Conservation (phyloP, 2,329 filamentous ascomycete species). For the Tolypocladium sp. region DNA sequence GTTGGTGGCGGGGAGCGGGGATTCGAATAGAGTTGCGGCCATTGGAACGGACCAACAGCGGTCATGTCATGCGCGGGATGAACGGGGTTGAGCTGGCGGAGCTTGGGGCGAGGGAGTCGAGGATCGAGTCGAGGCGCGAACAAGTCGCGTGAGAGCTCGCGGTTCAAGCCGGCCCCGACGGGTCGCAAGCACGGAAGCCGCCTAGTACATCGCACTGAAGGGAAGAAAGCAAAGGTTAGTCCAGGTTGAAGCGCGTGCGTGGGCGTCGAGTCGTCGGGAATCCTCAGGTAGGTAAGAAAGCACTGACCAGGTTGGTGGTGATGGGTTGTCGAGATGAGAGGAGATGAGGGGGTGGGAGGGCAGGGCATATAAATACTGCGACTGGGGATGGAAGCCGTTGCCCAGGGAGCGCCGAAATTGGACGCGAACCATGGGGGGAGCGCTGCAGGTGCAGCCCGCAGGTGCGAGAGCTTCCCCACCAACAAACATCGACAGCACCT, state of each 20-base stretch:
- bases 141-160: constrained; percentile 8
- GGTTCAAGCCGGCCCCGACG: constrained; percentile 23
- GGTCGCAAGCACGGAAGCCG: constrained; percentile 21
- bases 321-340: neutral
- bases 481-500: neutral
- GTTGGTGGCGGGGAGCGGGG: constrained; percentile 30
- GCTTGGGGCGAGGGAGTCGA: constrained; percentile 4
- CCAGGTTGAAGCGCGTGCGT: neutral
- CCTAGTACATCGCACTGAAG: constrained; percentile 24
- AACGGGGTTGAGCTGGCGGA: neutral
- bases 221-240: constrained; percentile 3
- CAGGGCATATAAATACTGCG: neutral
- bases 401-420: neutral
- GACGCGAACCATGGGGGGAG: neutral
- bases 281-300: neutral
- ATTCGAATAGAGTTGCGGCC: constrained; percentile 41
- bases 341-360: neutral
- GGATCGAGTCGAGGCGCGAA: constrained; percentile 6
- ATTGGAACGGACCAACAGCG: constrained; percentile 27
- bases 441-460: neutral
- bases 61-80: constrained; percentile 16
- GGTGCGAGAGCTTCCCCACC: neutral
- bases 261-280: neutral
- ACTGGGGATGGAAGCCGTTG: neutral
- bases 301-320: neutral